phyloP scores from a whole-genome alignment of 2,329 filamentous ascomycete species.

The Penicillium occitanis region DNA sequence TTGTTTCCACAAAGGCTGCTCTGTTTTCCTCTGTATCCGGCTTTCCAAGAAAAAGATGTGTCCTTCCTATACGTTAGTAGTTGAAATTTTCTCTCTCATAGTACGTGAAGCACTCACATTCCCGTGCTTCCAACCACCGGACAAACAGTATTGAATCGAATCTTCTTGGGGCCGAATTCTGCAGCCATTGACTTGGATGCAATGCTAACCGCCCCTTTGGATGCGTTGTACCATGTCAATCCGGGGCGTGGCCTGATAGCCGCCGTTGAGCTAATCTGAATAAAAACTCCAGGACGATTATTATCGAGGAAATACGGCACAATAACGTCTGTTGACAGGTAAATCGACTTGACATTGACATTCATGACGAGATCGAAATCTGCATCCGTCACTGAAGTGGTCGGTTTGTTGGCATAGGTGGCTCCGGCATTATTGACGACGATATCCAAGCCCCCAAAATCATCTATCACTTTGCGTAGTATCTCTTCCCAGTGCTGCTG shows the following conservation, averaged over 20 bases:
- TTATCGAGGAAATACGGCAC: slow-evolving; percentile 39
- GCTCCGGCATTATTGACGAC: slow-evolving; percentile 49
- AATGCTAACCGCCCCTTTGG: slow-evolving; percentile 40
- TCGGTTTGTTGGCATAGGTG: slow-evolving; percentile 38
- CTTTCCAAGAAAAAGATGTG: slow-evolving; percentile 58
- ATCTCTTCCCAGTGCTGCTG: slow-evolving; percentile 32
- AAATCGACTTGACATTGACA: slow-evolving; percentile 45
- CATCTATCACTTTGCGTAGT: slow-evolving; percentile 22
- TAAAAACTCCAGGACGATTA: slow-evolving; percentile 37
- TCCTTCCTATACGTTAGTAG: slow-evolving; percentile 42
- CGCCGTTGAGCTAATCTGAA: slow-evolving; percentile 44
- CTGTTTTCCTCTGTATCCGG: slow-evolving; percentile 48
- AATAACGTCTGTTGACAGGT: slow-evolving; percentile 34
- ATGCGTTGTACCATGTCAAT: slow-evolving; percentile 45
- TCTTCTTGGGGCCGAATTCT: slow-evolving; percentile 28
- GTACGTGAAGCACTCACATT: too few species aligned
- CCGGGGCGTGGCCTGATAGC: slow-evolving; percentile 40
- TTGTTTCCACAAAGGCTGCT: too few species aligned
- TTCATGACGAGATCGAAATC: slow-evolving; percentile 43
- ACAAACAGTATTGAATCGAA: slow-evolving; percentile 31
- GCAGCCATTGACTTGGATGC: slow-evolving; percentile 30
- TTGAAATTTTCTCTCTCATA: too few species aligned
- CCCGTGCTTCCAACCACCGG: slow-evolving; percentile 29
- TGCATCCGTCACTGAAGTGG: slow-evolving; percentile 38
- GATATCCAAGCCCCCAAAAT: slow-evolving; percentile 37